Base-by-base conservation (phyloP, 2,329 filamentous ascomycete species). In the Fusarium abutilonis region DNA sequence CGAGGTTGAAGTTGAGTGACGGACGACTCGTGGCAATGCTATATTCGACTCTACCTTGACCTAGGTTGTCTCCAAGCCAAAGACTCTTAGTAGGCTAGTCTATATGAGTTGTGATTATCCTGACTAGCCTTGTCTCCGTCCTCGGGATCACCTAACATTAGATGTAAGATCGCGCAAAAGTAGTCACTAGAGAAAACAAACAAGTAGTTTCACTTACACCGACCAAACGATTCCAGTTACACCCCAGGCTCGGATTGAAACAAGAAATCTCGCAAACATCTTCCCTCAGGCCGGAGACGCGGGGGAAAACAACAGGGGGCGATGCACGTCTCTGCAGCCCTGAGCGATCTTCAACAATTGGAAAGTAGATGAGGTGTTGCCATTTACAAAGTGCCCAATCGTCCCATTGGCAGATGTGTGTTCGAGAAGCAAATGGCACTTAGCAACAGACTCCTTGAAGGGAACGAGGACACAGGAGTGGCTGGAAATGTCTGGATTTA, bases 311-410 rank as follows among this genome's bases (percentile, higher is more conserved):
- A 38, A 46, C 46, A 60, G 58, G 53, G 66, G 53, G 49, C 28
- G 52, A 14, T 9, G 49, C 56, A 53, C 47, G 56, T 46, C 38
- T 54, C 43, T 60, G 53, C 42, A 52, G 38, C 43, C 41, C 47
- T 31, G 56, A 43, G 29, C 64, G 66, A 66, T 56, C 51, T 63
- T 65, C 56, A 67, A 55, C 60, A 65, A 23, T 23, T 45, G 38
- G 52, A 45, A 47, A 47, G 29, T 15, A 64, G 52, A 56, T 69
- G 56, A 56, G 56, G 54, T 60, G 48, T 47, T 63, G 49, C 44
- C 56, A 49, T 44, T 43, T 42, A 29, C 26, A 23, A 43, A 46
- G 34, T 40, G 23, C 45, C 65, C 67, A 70, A 70, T 70, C 43
- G 47, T 53, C 41, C 19, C 26, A 19, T 44, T 43, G 44, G 31